A percentile compares a stretch with the other conserved stretches of the same genome.
These are phyloP conservation scores for Apiospora rasikravindrae DNA, from an alignment of 2,329 filamentous ascomycete genomes.

Conservation along the genomic window DNA sequence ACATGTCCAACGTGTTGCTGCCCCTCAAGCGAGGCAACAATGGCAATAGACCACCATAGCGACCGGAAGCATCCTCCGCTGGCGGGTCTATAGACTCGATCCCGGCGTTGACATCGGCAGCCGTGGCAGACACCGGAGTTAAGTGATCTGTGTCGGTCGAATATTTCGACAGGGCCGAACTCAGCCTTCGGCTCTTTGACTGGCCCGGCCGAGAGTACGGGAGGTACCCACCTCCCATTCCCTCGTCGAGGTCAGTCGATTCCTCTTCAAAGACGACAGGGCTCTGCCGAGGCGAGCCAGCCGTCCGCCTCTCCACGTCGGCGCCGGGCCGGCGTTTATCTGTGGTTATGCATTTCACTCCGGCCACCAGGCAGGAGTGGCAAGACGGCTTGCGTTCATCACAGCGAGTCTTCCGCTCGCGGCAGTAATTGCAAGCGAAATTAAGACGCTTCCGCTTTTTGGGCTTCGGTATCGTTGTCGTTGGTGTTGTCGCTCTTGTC, in stretches of 20 bases:
- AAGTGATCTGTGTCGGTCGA: background rate
- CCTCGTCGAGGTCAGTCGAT: background rate
- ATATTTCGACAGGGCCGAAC: slow-evolving; percentile 9
- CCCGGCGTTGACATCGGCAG: background rate
- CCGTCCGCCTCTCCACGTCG: slow-evolving; percentile 20
- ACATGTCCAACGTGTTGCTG: slow-evolving; percentile 20
- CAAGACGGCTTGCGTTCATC: slow-evolving; percentile 25
- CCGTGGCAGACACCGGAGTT: background rate
- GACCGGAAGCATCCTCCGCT: slow-evolving; percentile 8
- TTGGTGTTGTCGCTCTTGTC: background rate
- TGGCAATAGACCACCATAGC: slow-evolving; percentile 37
- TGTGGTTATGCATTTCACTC: slow-evolving; percentile 22
- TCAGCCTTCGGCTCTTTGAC: background rate
- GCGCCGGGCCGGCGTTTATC: slow-evolving; percentile 24
- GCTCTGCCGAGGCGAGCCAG: background rate
- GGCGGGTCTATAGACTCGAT: slow-evolving; percentile 17
- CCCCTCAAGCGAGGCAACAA: slow-evolving; percentile 18
- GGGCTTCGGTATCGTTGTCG: background rate
- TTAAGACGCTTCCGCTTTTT: slow-evolving; percentile 22
- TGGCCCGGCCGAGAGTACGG: too few species aligned
- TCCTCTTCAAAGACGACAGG: background rate
- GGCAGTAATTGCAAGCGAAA: slow-evolving; percentile 26
- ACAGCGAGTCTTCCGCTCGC: slow-evolving; percentile 22
- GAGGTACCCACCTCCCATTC: background rate
- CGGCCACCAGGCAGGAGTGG: slow-evolving; percentile 22